Conservation (phyloP, 73 alveolate species). For the Paramecium sonneborni region DNA sequence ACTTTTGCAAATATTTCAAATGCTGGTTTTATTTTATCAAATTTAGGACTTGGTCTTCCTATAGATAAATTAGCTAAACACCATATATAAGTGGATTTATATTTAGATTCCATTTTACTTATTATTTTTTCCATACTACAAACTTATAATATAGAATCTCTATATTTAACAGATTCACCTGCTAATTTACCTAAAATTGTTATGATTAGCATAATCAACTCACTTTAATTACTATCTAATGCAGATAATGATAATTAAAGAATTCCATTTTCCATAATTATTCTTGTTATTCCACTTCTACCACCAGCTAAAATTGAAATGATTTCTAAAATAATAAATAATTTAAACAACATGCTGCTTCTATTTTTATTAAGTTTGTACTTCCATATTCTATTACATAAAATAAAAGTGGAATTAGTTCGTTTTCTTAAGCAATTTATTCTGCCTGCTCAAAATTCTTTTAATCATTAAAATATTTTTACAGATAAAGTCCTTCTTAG, state of each 20-base stretch:
- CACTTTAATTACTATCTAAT: background rate
- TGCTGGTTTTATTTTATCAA: background rate
- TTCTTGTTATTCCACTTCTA: background rate
- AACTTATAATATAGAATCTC: background rate
- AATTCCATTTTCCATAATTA: background rate
- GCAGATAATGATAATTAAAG: background rate
- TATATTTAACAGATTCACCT: background rate
- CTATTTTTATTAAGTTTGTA: background rate
- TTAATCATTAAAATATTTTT: background rate
- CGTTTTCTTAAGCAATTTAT: background rate
- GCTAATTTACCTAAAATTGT: background rate
- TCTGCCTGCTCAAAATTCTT: background rate
- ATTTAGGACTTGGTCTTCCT: background rate
- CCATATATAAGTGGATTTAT: background rate
- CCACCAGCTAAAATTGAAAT: constrained; percentile 10
- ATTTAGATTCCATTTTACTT: background rate
- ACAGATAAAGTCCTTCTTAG: background rate
- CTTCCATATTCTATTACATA: background rate
- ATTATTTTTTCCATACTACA: background rate
- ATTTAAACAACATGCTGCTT: background rate
- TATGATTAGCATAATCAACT: background rate
- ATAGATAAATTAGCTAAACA: constrained; percentile 9
- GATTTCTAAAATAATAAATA: background rate
- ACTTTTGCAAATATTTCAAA: background rate
- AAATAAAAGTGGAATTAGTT: background rate